phyloP scores from a whole-genome alignment of 1,284 basidiomycete species.

The Rhodotorula sp. region DNA sequence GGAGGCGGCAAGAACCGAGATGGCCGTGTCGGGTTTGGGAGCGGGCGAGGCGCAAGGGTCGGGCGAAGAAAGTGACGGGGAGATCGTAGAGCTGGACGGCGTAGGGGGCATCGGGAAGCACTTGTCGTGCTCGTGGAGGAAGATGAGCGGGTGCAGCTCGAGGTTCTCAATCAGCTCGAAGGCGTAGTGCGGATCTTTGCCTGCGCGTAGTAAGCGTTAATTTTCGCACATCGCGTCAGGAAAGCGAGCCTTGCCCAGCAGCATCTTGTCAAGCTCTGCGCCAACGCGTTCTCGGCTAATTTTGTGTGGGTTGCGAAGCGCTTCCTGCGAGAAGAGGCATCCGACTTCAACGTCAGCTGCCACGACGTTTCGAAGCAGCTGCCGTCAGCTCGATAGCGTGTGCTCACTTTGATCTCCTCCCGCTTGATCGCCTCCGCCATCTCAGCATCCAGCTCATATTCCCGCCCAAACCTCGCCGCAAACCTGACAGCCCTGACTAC shows the following conservation, averaged over 20 bases:
- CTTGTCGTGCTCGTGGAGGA: slow-evolving; percentile 54
- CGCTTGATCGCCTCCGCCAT: slow-evolving; percentile 66
- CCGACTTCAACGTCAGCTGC: neutral
- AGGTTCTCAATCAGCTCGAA: slow-evolving; percentile 69
- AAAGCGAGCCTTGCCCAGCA: slow-evolving; percentile 61
- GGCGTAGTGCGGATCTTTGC: slow-evolving; percentile 68
- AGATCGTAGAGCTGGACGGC: slow-evolving; percentile 57
- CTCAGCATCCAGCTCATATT: slow-evolving; percentile 71
- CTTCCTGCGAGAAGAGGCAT: slow-evolving; percentile 55
- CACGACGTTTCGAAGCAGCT: neutral
- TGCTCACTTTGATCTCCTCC: slow-evolving; percentile 64
- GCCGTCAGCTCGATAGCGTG: neutral
- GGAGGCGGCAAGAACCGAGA: slow-evolving; percentile 57
- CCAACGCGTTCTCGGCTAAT: slow-evolving; percentile 88
- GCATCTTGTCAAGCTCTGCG: slow-evolving; percentile 85
- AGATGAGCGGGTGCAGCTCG: slow-evolving; percentile 68
- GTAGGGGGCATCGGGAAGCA: slow-evolving; percentile 64
- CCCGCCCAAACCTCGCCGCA: slow-evolving; percentile 72
- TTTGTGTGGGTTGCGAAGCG: slow-evolving; percentile 62
- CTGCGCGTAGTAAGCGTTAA: slow-evolving; percentile 49
- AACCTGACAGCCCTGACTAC: slow-evolving; percentile 89
- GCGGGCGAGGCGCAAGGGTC: slow-evolving; percentile 51
- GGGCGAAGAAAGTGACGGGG: slow-evolving; percentile 45
- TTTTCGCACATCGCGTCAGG: neutral
- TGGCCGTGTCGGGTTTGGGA: slow-evolving; percentile 53